Conservation (phyloP, 805 yeast species). For the Myxozyma neotropica region DNA sequence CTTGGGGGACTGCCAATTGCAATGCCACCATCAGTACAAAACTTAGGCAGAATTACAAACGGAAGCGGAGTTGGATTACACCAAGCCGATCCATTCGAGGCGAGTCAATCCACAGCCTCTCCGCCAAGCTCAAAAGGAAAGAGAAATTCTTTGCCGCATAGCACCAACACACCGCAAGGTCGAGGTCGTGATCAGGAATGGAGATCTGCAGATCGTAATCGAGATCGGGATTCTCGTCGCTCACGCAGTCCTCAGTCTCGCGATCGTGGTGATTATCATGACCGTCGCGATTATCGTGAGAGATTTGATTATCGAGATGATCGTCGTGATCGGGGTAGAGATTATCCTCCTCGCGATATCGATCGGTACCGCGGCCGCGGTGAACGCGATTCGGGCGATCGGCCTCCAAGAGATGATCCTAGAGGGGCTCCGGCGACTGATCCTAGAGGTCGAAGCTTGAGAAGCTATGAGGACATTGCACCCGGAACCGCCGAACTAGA, state of each 20-base stretch:
- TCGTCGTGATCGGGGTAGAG: constrained; percentile 1
- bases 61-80: not conserved
- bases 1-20: constrained; percentile 24
- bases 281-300: constrained; percentile 14
- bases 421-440: constrained; percentile 11
- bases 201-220: constrained; percentile 12
- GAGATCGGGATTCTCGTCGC: constrained; percentile 11
- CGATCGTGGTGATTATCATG: constrained; percentile 22
- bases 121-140: not conserved
- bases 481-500: constrained; percentile 21
- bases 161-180: not conserved
- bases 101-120: not conserved
- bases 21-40: constrained; percentile 14
- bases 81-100: constrained; percentile 7
- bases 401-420: constrained; percentile 5
- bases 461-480: constrained; percentile 28
- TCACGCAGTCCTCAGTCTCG: constrained; percentile 10
- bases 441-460: constrained; percentile 23
- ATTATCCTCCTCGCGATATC: constrained; percentile 1
- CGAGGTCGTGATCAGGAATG: constrained; percentile 11
- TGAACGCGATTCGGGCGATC: constrained; percentile 5
- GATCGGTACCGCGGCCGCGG: constrained; percentile 11
- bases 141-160: not conserved
- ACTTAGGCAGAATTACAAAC: not conserved
- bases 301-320: constrained; percentile 12